A percentile compares a stretch with the other conserved stretches of the same genome.
These are phyloP conservation scores for Stagonosporopsis tanaceti DNA, from an alignment of 2,329 filamentous ascomycete species.

Conservation along the genomic window DNA sequence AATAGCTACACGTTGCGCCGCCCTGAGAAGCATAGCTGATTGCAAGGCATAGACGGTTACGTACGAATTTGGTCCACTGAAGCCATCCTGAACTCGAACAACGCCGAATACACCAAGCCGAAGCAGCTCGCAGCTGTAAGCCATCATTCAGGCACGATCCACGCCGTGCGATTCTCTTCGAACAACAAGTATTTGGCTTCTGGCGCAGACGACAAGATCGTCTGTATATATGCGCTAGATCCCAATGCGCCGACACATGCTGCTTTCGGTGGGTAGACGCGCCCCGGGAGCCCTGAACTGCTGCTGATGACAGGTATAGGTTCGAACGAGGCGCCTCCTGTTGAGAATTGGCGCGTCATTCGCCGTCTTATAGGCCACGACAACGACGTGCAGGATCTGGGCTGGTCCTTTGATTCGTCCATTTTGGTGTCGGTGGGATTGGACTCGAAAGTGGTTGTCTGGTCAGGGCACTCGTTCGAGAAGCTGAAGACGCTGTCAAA, in stretches of 20 bases:
- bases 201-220: slow-evolving; percentile 97
- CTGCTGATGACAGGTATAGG: slow-evolving; percentile 55
- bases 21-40: slow-evolving; percentile 27
- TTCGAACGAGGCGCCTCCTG: slow-evolving; percentile 86
- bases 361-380: slow-evolving; percentile 94
- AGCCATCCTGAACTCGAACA: slow-evolving; percentile 81
- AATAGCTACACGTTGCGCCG: slow-evolving; percentile 31
- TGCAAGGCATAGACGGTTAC: slow-evolving; percentile 74
- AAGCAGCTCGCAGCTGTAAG: slow-evolving; percentile 97
- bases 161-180: slow-evolving; percentile 94
- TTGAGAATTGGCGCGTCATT: slow-evolving; percentile 98
- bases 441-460: slow-evolving; percentile 97
- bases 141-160: slow-evolving; percentile 96
- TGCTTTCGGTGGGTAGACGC: slow-evolving; percentile 72
- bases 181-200: slow-evolving; percentile 96
- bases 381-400: slow-evolving; percentile 97
- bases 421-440: slow-evolving; percentile 94
- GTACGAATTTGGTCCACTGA: slow-evolving; percentile 98
- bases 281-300: background rate
- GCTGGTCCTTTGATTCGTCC: slow-evolving; percentile 95
- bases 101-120: slow-evolving; percentile 76
- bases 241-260: slow-evolving; percentile 78
- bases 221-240: slow-evolving; percentile 94
- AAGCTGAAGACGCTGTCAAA: slow-evolving; percentile 93
- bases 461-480: slow-evolving; percentile 98